Conservation (phyloP, 805 yeast species). For the Wickerhamiella cacticola region DNA sequence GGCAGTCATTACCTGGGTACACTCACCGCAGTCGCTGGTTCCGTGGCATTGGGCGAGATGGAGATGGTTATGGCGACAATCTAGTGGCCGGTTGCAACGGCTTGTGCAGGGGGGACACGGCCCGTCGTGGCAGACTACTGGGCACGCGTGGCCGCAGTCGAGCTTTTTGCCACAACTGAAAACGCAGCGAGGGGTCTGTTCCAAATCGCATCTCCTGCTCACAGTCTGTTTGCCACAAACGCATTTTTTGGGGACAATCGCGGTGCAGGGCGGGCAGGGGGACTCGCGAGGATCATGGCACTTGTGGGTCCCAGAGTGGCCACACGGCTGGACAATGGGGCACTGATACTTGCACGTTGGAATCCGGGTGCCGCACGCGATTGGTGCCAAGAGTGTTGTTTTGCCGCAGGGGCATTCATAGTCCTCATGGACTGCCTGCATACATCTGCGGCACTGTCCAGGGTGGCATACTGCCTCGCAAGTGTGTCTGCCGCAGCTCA, state of each 20-base stretch:
- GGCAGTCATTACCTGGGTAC: constrained; percentile 37
- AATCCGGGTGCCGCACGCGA: constrained; percentile 26
- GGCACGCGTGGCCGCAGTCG: constrained; percentile 43
- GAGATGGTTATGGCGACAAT: constrained; percentile 46
- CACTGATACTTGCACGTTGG: constrained; percentile 24
- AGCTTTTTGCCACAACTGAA: constrained; percentile 42
- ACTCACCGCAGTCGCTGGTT: constrained; percentile 34
- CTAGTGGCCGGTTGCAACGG: constrained; percentile 39
- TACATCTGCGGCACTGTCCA: constrained; percentile 28
- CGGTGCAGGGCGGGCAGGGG: constrained; percentile 19
- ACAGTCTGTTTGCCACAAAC: constrained; percentile 47
- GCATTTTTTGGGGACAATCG: constrained; percentile 40
- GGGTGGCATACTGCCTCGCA: constrained; percentile 26
- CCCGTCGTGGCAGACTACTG: constrained; percentile 45
- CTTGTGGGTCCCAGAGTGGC: constrained; percentile 23
- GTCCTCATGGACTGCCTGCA: constrained; percentile 25
- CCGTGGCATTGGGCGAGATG: constrained; percentile 56
- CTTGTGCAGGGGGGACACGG: constrained; percentile 50
- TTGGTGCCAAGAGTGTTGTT: constrained; percentile 26
- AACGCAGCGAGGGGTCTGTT: constrained; percentile 48
- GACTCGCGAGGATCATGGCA: constrained; percentile 17
- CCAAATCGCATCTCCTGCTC: constrained; percentile 51
- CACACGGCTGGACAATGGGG: constrained; percentile 23
- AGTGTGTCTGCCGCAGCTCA: constrained; percentile 25
- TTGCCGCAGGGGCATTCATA: constrained; percentile 27